Evolutionary conservation across 1,139 yeast genomes (phyloP).

Genomic region (Yamadazyma oceani): DNA sequence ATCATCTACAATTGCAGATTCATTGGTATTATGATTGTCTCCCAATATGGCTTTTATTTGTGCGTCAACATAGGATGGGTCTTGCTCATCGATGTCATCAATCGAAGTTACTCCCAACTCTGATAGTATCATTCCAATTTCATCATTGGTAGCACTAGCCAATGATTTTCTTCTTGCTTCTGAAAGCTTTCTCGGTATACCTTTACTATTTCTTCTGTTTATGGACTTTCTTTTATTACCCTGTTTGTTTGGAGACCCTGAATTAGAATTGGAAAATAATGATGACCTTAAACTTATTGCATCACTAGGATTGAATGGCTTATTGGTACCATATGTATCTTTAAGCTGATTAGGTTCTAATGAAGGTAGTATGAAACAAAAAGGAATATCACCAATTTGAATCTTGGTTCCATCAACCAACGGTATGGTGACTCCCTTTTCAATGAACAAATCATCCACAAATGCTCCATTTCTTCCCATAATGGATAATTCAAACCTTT

Average conservation of each 20-base stretch:
- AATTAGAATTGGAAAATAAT: constrained; percentile 28
- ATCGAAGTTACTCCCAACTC: constrained; percentile 41
- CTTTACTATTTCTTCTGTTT: constrained; percentile 12
- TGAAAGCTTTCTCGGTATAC: constrained; percentile 30
- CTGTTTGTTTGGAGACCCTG: constrained; percentile 23
- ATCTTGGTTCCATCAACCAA: constrained; percentile 77
- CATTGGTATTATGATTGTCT: constrained; percentile 21
- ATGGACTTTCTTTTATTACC: constrained; percentile 12
- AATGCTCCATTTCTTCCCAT: constrained; percentile 95
- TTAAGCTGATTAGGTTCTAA: constrained; percentile 30
- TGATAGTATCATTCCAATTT: constrained; percentile 37
- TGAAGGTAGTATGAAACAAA: constrained; percentile 78
- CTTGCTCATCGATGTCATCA: constrained; percentile 38
- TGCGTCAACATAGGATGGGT: constrained; percentile 33
- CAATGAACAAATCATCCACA: constrained; percentile 85
- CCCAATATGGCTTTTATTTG: constrained; percentile 37
- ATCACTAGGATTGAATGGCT: constrained; percentile 52
- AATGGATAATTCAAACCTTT: constrained; percentile 84
- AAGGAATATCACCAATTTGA: constrained; percentile 91
- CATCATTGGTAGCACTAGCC: constrained; percentile 43
- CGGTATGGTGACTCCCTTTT: constrained; percentile 87
- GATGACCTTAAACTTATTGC: constrained; percentile 53
- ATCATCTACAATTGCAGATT: constrained; percentile 20
- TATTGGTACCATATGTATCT: constrained; percentile 19
- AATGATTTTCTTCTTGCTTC: constrained; percentile 41